Conservation (phyloP, 1,284 basidiomycete species). For the Trichosporon coremiiforme region DNA sequence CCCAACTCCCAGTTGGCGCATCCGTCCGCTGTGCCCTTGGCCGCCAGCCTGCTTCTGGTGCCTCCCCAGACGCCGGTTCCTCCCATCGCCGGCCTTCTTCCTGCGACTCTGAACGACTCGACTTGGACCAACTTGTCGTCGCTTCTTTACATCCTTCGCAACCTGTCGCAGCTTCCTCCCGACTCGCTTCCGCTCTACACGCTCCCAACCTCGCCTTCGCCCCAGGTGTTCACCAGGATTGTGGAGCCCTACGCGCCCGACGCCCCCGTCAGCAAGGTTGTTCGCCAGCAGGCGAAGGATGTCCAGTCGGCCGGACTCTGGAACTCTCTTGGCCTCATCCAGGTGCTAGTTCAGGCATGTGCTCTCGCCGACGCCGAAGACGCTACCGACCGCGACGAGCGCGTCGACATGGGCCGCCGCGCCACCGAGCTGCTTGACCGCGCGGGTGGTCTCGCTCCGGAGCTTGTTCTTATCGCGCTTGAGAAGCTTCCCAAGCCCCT, state of each 20-base stretch:
- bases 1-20: slow-evolving; percentile 49
- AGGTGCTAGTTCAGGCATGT: slow-evolving; percentile 68
- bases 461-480: slow-evolving; percentile 90
- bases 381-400: slow-evolving; percentile 65
- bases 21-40: slow-evolving; percentile 49
- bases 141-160: slow-evolving; percentile 83
- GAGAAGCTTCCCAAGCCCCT: slow-evolving; percentile 86
- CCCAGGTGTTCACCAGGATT: slow-evolving; percentile 77
- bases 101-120: slow-evolving; percentile 57
- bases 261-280: slow-evolving; percentile 40
- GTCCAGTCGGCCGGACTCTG: slow-evolving; percentile 82
- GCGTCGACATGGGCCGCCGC: slow-evolving; percentile 68
- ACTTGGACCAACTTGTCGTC: slow-evolving; percentile 82
- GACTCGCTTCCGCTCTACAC: slow-evolving; percentile 90
- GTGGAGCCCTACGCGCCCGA: slow-evolving; percentile 71
- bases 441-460: slow-evolving; percentile 78
- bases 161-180: slow-evolving; percentile 79
- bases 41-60: slow-evolving; percentile 55
- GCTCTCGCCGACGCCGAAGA: slow-evolving; percentile 41
- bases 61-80: slow-evolving; percentile 55
- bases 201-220: slow-evolving; percentile 75
- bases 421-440: slow-evolving; percentile 89
- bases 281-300: slow-evolving; percentile 66
- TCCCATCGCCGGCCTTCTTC: slow-evolving; percentile 56
- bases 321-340: slow-evolving; percentile 90